Evolutionary conservation across 441 rosid genomes (phyloP).

Genomic region (Daphne laureola): DNA sequence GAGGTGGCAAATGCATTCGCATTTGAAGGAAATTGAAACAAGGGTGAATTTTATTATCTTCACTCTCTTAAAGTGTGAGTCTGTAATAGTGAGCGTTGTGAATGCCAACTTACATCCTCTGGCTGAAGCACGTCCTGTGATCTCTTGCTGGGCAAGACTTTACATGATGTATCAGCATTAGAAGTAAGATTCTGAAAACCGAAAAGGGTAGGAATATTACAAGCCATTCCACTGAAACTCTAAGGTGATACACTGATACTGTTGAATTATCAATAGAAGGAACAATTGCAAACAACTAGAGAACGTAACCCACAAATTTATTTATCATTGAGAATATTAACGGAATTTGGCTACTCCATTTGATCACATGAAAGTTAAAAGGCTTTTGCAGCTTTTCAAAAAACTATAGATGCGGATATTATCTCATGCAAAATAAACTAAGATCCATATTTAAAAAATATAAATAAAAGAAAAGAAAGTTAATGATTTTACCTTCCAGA

Average conservation of each 20-base stretch:
- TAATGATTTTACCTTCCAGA: too few relatives aligned
- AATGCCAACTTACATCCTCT: constrained; percentile 23
- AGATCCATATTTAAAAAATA: too few relatives aligned
- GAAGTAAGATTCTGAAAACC: constrained; percentile 46
- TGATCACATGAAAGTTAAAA: background rate
- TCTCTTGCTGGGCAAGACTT: constrained; percentile 30
- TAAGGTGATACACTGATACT: background rate
- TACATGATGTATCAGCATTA: constrained; percentile 18
- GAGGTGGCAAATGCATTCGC: too few relatives aligned
- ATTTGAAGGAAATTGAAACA: too few relatives aligned
- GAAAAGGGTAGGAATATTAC: constrained; percentile 2
- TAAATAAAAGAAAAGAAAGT: too few relatives aligned
- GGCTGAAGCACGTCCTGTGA: constrained; percentile 23
- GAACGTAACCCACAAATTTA: too few relatives aligned
- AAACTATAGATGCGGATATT: background rate
- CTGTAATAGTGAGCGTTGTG: background rate
- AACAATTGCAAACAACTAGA: background rate
- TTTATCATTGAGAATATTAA: too few relatives aligned
- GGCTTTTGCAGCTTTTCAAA: background rate
- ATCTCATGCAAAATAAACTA: too few relatives aligned
- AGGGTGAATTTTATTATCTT: too few relatives aligned
- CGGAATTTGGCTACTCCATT: too few relatives aligned
- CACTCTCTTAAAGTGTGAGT: too few relatives aligned
- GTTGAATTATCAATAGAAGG: background rate
- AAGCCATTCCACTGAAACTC: background rate